A percentile compares a stretch with the other conserved stretches of the same genome.
Evolutionary conservation across 768 basidiomycete genomes (phyloP).

Genomic region (Rhodotorula taiwanensis): DNA sequence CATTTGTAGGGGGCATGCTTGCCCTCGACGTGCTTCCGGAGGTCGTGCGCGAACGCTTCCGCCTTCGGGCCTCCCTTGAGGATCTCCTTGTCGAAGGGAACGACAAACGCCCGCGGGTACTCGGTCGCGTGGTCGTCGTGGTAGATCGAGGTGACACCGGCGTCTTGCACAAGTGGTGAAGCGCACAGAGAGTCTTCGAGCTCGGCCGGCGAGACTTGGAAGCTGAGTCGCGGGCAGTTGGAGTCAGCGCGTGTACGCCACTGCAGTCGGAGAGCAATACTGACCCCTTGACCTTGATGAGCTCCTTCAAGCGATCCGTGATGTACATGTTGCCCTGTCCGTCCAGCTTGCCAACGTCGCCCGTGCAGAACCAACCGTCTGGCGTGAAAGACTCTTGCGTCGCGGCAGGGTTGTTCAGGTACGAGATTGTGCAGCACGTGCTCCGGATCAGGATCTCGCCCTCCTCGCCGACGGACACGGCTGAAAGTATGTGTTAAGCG

Average conservation of each 20-base stretch:
- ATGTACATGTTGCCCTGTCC: conserved; percentile 30
- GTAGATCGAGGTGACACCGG: conserved; percentile 39
- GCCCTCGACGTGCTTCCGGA: conserved; percentile 35
- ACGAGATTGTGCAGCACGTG: conserved; percentile 35
- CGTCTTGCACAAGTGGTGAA: conserved; percentile 37
- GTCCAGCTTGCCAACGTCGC: conserved; percentile 41
- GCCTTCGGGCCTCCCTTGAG: conserved; percentile 28
- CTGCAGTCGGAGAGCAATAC: neutral
- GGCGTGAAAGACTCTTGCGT: conserved; percentile 35
- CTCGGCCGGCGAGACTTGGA: conserved; percentile 41
- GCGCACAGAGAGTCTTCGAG: conserved; percentile 40
- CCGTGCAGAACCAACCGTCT: conserved; percentile 40
- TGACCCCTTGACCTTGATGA: conserved; percentile 42
- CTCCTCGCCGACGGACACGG: conserved; percentile 16
- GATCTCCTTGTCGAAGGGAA: conserved; percentile 37
- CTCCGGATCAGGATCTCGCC: conserved; percentile 40
- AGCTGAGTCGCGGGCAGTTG: conserved; percentile 10
- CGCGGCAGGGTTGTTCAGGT: conserved; percentile 39
- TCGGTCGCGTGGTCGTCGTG: conserved; percentile 40
- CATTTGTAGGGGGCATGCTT: conserved; percentile 42
- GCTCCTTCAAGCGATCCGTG: conserved; percentile 38
- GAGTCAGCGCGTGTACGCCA: neutral
- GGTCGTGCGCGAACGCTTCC: conserved; percentile 24
- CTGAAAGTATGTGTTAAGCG: neutral
- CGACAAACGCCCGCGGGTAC: conserved; percentile 39